phyloP scores from a whole-genome alignment of 75 land plant genomes.

The Azolla pinnata region DNA sequence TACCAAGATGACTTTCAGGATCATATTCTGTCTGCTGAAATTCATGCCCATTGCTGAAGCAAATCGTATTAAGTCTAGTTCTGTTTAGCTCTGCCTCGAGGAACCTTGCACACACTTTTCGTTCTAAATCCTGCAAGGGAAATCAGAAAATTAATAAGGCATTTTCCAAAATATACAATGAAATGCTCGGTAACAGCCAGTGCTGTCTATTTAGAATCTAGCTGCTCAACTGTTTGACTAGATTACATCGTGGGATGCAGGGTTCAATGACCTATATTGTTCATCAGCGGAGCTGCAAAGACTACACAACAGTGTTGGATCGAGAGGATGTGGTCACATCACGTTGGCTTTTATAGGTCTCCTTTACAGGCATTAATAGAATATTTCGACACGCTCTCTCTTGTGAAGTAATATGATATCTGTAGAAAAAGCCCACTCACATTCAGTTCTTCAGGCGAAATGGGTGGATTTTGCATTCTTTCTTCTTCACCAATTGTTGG shows the following conservation, averaged over 20 bases:
- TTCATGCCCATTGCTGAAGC: conserved; percentile 54
- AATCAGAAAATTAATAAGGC: not conserved
- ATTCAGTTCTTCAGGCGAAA: conserved; percentile 75
- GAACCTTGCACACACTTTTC: conserved; percentile 57
- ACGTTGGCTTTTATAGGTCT: not conserved
- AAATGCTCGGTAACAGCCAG: not conserved
- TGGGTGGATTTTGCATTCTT: conserved; percentile 38
- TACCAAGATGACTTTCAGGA: conserved; percentile 33
- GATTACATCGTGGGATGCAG: too few species aligned
- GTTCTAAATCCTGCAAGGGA: conserved; percentile 52
- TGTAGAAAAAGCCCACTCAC: conserved; percentile 28
- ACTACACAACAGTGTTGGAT: too few species aligned
- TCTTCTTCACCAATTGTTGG: conserved; percentile 79
- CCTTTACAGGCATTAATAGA: not conserved
- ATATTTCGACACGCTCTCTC: not conserved
- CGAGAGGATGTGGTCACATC: too few species aligned
- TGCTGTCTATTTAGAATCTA: too few species aligned
- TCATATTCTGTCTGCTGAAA: conserved; percentile 34
- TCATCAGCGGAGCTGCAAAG: not conserved
- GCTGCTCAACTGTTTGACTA: too few species aligned
- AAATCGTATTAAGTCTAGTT: conserved; percentile 70
- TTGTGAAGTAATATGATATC: not conserved
- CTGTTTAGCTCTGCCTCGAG: conserved; percentile 67
- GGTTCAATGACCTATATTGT: not conserved
- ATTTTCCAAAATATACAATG: not conserved